phyloP scores from a whole-genome alignment of 164 flowering plant genomes.

The Vitis amurensis region DNA sequence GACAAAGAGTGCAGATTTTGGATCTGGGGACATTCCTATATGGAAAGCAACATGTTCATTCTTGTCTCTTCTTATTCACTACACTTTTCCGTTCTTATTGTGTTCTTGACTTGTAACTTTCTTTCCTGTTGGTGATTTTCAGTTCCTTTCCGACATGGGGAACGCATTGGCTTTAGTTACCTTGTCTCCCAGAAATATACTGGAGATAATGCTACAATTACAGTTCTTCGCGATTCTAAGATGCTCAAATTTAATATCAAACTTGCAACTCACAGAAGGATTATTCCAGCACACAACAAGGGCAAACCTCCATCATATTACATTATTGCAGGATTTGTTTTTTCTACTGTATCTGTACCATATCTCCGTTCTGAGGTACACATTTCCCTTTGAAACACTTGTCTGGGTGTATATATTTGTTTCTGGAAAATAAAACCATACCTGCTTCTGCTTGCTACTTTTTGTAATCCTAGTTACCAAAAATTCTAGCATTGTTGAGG shows the following conservation, averaged over 20 bases:
- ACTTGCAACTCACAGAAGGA: constrained; percentile 61
- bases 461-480: no score
- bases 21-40: not conserved
- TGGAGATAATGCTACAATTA: constrained; percentile 68
- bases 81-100: not conserved
- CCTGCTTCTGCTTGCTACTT: no score
- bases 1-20: not conserved
- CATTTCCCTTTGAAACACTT: not conserved
- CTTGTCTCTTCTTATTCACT: not conserved
- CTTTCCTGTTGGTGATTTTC: constrained; percentile 14
- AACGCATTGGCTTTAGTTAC: constrained; percentile 96
- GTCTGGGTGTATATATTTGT: not conserved
- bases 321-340: constrained; percentile 88
- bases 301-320: constrained; percentile 89
- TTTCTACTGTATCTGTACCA: constrained; percentile 76
- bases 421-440: no score
- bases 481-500: no score
- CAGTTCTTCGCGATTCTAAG: constrained; percentile 69
- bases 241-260: constrained; percentile 53
- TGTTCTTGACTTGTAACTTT: not conserved
- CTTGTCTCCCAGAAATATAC: constrained; percentile 94
- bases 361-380: constrained; percentile 91
- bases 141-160: constrained; percentile 97
- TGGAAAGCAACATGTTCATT: not conserved
- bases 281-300: constrained; percentile 72